Evolutionary conservation across 306 rosid species (phyloP).

Genomic region (Vigna trinervia): DNA sequence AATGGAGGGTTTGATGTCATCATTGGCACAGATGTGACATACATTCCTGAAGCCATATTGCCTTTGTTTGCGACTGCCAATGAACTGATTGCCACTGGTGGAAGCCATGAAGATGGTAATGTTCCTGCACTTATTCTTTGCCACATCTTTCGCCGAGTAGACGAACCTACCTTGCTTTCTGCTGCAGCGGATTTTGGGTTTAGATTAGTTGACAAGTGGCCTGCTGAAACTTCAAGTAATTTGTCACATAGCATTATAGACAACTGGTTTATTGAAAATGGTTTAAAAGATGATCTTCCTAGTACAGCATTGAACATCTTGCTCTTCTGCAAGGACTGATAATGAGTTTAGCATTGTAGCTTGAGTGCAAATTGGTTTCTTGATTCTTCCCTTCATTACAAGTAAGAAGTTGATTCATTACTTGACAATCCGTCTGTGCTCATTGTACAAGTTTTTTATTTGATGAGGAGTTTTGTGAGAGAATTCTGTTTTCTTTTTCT

Average conservation of each 20-base stretch:
- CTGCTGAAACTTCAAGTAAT: conserved; percentile 45
- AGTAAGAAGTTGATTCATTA: conserved; percentile 36
- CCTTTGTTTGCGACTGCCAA: conserved; percentile 84
- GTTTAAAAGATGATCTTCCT: conserved; percentile 54
- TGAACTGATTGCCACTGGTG: conserved; percentile 61
- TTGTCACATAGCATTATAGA: conserved; percentile 51
- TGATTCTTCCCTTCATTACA: conserved; percentile 37
- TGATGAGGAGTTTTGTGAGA: background rate
- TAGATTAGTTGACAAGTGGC: conserved; percentile 75
- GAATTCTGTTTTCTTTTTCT: conserved; percentile 3
- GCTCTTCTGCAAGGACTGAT: conserved; percentile 63
- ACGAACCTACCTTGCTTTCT: conserved; percentile 75
- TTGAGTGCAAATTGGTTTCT: conserved; percentile 38
- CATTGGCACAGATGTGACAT: conserved; percentile 87
- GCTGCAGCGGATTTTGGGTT: conserved; percentile 71
- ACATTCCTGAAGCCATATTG: conserved; percentile 73
- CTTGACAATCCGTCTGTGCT: conserved; percentile 10
- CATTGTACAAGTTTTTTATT: conserved; percentile 19
- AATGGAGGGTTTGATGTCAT: conserved; percentile 73
- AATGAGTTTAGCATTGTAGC: conserved; percentile 29
- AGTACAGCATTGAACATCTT: conserved; percentile 66
- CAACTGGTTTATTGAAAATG: conserved; percentile 68
- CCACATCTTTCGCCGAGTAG: conserved; percentile 78
- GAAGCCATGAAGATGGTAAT: conserved; percentile 36
- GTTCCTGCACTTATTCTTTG: conserved; percentile 71